Base-by-base conservation (phyloP, 192 early-diverging fungal genomes). In the Helicostylum pulchrum region DNA sequence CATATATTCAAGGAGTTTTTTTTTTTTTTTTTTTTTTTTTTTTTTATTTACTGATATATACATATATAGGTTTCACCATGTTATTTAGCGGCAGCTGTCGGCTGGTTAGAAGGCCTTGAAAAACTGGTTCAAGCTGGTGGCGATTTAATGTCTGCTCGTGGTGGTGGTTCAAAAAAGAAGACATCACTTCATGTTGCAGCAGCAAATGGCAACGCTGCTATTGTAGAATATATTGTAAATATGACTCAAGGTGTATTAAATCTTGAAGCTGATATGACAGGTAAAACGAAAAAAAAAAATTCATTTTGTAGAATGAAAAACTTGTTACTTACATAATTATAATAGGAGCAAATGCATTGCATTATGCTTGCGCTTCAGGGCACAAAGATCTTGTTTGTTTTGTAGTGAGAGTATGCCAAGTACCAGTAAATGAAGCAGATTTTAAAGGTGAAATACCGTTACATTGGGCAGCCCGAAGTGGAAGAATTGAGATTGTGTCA, bases 391-490 rank as follows among this genome's bases (percentile, higher is more conserved):
- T 70, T 0, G 65, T 76, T 0, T 49, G 52, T 4, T 67, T 64
- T 32, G n/a, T 76, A 11, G 51, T 70, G 3, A 49, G 48, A 58
- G 47, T 60, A 39, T 70, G 69, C 36, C 32, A 64, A 9, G 60
- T 68, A 0, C 61, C 64, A 26, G 15, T 59, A 19, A 53, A 62
- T 49, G 56, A 71, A 52, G 12, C 49, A 7, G 69, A 71, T 61
- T 32, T 61, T 5, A 54, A 54, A 30, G 66, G 62, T 3, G 74
- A 76, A 51, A 43, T 61, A 50, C 68, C 74, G 14, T 17, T 75
- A 9, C 74, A 75, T 44, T 71, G 67, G 65, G 74, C 74, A 1
- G 61, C 65, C 17, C 53, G 69, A 21, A 58, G 59, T 59, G 72
- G 72, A 10, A 43, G 62, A 55, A 11, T 74, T 5, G 72, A 68